Conservation (phyloP, 441 rosid genomes). For the Populus hybrid region DNA sequence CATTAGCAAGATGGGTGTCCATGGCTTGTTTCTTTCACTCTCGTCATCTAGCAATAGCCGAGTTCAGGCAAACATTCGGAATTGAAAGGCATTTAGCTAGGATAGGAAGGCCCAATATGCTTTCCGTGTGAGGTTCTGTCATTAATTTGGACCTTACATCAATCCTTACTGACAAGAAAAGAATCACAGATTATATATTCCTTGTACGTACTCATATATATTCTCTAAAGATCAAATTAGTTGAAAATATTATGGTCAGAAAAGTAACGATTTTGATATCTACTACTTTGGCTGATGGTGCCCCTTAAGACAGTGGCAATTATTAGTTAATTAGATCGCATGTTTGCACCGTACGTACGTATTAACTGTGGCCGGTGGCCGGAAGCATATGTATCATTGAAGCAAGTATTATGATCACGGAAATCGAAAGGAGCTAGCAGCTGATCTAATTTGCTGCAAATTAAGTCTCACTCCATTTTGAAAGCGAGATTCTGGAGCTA, state of each 20-base stretch:
- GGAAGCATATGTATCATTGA: background rate
- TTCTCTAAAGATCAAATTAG: slow-evolving; percentile 20
- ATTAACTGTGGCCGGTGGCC: background rate
- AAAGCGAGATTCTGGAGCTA: background rate
- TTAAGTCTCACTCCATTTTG: background rate
- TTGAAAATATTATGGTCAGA: slow-evolving; percentile 17
- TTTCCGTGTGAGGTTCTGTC: slow-evolving; percentile 29
- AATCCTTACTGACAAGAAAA: slow-evolving; percentile 3
- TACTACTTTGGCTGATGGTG: slow-evolving; percentile 17
- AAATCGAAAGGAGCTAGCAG: background rate
- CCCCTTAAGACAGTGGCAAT: slow-evolving; percentile 24
- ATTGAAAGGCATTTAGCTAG: slow-evolving; percentile 22
- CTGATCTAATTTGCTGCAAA: background rate
- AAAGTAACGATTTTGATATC: slow-evolving; percentile 18
- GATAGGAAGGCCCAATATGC: slow-evolving; percentile 16
- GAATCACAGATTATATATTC: slow-evolving; percentile 28
- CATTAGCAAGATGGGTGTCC: slow-evolving; percentile 17
- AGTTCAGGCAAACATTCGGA: slow-evolving; percentile 21
- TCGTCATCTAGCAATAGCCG: slow-evolving; percentile 13
- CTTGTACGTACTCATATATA: slow-evolving; percentile 31
- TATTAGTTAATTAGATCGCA: background rate
- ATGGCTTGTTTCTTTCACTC: slow-evolving; percentile 11
- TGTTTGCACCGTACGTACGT: background rate
- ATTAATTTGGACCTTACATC: slow-evolving; percentile 11
- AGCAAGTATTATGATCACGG: background rate